Evolutionary conservation across 345 rosid species (phyloP).

Genomic region (Hypericum androsaemum): DNA sequence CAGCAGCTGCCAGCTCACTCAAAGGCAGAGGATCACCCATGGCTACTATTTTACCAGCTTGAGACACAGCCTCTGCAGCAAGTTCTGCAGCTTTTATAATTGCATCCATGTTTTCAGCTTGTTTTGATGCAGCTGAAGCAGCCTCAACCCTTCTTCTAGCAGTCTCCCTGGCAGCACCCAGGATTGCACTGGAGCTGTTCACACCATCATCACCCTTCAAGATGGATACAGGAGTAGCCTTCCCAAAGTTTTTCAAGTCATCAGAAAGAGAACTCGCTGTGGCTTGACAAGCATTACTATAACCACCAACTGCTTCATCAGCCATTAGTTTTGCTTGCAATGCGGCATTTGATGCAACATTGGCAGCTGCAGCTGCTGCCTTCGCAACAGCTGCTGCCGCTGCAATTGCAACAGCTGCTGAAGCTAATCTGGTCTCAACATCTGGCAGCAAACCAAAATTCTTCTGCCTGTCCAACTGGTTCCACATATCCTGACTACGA

Average conservation of each 20-base stretch:
- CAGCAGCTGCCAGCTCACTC: slow-evolving; percentile 52
- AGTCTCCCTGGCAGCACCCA: slow-evolving; percentile 71
- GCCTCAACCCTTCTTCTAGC: slow-evolving; percentile 79
- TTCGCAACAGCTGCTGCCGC: slow-evolving; percentile 95
- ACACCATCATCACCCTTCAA: slow-evolving; percentile 42
- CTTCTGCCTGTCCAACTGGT: slow-evolving; percentile 50
- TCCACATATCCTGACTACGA: slow-evolving; percentile 65
- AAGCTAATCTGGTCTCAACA: slow-evolving; percentile 57
- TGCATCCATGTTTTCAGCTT: slow-evolving; percentile 87
- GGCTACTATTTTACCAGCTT: slow-evolving; percentile 83
- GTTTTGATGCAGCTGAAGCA: slow-evolving; percentile 82
- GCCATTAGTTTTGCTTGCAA: slow-evolving; percentile 89
- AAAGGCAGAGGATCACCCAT: slow-evolving; percentile 69
- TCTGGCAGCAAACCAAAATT: slow-evolving; percentile 43
- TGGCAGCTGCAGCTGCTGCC: slow-evolving; percentile 97
- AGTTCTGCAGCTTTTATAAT: slow-evolving; percentile 89
- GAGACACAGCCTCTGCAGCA: slow-evolving; percentile 90
- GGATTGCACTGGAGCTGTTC: slow-evolving; percentile 45
- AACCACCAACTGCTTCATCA: slow-evolving; percentile 57
- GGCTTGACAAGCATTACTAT: slow-evolving; percentile 21
- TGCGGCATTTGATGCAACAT: slow-evolving; percentile 89
- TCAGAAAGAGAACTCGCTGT: slow-evolving; percentile 23
- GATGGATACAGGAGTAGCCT: slow-evolving; percentile 49
- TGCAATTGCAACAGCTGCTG: slow-evolving; percentile 79
- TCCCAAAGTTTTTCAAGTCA: slow-evolving; percentile 25